phyloP scores from a whole-genome alignment of 192 early-diverging fungal species.

The Umbelopsis sp. region DNA sequence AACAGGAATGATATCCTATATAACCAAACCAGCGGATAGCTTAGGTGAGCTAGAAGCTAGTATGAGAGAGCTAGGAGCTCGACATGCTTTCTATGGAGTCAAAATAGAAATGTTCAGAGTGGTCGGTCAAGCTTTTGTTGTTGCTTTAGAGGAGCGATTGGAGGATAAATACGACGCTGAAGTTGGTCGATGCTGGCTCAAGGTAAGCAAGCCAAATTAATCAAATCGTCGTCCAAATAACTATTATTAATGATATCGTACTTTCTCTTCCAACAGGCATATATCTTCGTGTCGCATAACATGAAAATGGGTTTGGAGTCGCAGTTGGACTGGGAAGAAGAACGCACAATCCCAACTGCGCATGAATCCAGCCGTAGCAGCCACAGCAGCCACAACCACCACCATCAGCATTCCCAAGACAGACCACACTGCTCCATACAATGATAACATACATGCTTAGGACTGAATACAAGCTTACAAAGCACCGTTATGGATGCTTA shows the following conservation, averaged over 20 bases:
- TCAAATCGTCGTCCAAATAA: background rate
- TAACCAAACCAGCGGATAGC: conserved; percentile 14
- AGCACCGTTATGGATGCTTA: background rate
- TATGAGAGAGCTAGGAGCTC: conserved; percentile 29
- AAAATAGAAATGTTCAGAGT: conserved; percentile 18
- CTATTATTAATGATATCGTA: background rate
- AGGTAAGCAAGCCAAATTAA: background rate
- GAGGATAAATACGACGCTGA: conserved; percentile 23
- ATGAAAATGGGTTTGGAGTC: conserved; percentile 29
- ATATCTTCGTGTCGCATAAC: conserved; percentile 21
- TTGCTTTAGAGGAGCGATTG: conserved; percentile 21
- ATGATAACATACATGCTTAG: background rate
- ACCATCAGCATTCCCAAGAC: background rate
- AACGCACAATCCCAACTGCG: background rate
- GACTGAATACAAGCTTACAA: background rate
- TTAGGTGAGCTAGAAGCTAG: conserved; percentile 5
- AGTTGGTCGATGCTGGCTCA: conserved; percentile 27
- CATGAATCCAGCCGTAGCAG: background rate
- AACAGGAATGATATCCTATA: conserved; percentile 30
- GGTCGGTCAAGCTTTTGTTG: conserved; percentile 24
- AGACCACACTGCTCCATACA: background rate
- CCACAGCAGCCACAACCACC: too few relatives aligned
- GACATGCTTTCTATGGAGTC: conserved; percentile 28
- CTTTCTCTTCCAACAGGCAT: background rate
- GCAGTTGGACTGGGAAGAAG: conserved; percentile 27